Conservation (phyloP, 805 yeast species). For the Wickerhamomyces alni region DNA sequence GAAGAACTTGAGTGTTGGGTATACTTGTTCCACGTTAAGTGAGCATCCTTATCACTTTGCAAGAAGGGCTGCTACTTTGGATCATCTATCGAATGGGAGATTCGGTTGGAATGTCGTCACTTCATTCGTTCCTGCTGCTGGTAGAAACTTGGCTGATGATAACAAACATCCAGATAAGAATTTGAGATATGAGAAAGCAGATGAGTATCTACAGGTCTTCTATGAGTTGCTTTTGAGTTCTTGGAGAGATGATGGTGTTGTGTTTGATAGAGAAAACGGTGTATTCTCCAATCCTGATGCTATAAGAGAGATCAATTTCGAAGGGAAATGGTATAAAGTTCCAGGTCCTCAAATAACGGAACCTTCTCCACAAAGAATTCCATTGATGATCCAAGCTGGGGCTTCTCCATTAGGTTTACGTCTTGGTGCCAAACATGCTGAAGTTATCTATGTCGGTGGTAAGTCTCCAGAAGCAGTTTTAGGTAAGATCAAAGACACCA, state of each 20-base stretch:
- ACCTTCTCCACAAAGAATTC: conserved; percentile 41
- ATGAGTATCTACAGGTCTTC: conserved; percentile 38
- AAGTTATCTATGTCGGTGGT: conserved; percentile 33
- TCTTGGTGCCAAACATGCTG: conserved; percentile 42
- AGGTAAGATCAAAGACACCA: conserved; percentile 26
- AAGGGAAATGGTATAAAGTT: conserved; percentile 33
- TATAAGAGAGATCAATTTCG: conserved; percentile 36
- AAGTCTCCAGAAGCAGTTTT: conserved; percentile 28
- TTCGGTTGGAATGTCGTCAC: conserved; percentile 46
- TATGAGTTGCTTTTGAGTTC: conserved; percentile 36
- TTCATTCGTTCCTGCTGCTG: conserved; percentile 37
- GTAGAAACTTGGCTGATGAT: conserved; percentile 35
- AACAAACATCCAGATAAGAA: conserved; percentile 35
- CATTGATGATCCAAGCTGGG: conserved; percentile 42
- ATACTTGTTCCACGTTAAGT: conserved; percentile 39
- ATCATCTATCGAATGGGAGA: conserved; percentile 40
- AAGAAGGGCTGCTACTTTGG: conserved; percentile 40
- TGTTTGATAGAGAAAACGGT: conserved; percentile 23
- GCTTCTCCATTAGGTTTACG: conserved; percentile 35
- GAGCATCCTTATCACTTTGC: conserved; percentile 42
- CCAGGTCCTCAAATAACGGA: conserved; percentile 39
- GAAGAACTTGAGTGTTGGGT: conserved; percentile 33
- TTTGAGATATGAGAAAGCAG: conserved; percentile 37
- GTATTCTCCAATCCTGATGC: conserved; percentile 34
- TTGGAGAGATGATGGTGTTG: conserved; percentile 40